Percentiles rank a stretch among this genome's conserved stretches.
Evolutionary conservation across 257 asterid species (phyloP).

Genomic region (Solanum corneliomulleri): DNA sequence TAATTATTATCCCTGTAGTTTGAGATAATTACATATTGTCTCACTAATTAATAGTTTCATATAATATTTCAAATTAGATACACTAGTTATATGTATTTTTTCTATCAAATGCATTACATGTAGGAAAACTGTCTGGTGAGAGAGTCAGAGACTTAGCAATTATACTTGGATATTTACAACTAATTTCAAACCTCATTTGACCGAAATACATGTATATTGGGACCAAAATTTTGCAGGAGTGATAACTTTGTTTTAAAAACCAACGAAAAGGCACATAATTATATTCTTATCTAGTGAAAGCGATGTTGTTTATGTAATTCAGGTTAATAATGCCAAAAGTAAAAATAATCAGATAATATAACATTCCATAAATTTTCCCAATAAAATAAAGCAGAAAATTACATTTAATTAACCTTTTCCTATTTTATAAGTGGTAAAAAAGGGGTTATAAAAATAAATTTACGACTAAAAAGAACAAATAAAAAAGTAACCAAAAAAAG

Average conservation of each 20-base stretch:
- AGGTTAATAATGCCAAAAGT: not conserved
- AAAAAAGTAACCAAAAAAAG: too few relatives aligned
- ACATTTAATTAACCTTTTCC: not conserved
- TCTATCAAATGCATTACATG: not conserved
- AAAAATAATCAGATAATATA: not conserved
- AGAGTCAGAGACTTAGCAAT: not conserved
- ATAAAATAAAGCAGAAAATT: not conserved
- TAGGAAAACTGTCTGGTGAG: accelerated
- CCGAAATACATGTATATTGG: not conserved
- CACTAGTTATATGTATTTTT: too few relatives aligned
- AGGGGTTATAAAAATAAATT: not conserved
- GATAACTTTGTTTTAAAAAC: too few relatives aligned
- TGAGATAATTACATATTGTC: not conserved
- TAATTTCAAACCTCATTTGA: not conserved
- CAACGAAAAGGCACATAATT: not conserved
- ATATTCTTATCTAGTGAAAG: not conserved
- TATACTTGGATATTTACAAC: not conserved
- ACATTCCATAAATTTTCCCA: not conserved
- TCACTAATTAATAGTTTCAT: not conserved
- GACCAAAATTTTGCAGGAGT: not conserved
- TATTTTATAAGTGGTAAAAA: not conserved
- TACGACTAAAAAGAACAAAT: too few relatives aligned
- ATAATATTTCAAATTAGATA: too few relatives aligned
- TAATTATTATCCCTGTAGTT: not conserved
- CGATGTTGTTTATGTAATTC: too few relatives aligned